phyloP scores from a whole-genome alignment of 495 filamentous ascomycete genomes.

The Penicillium cataractarum region DNA sequence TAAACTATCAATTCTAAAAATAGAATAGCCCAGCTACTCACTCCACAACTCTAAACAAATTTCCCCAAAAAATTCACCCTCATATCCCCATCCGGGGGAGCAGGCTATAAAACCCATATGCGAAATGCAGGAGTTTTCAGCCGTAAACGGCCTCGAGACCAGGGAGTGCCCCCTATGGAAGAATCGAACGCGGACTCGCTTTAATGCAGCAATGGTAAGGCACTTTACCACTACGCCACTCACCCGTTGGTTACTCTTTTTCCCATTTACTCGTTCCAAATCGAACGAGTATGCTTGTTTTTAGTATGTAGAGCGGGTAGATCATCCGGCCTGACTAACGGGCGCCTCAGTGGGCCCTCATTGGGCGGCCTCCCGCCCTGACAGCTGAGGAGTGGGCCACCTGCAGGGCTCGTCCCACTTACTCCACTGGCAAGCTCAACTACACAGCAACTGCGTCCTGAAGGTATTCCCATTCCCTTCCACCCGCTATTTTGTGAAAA shows the following conservation, averaged over 20 bases:
- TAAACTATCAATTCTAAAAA: not conserved
- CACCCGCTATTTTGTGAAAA: not conserved
- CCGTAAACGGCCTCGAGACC: not conserved
- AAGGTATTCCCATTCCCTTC: slow-evolving; percentile 5
- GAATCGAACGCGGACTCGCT: slow-evolving; percentile 8
- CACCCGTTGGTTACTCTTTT: not conserved
- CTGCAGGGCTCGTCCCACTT: not conserved
- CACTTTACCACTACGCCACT: not conserved
- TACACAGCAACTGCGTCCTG: slow-evolving; percentile 4
- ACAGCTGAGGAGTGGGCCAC: not conserved
- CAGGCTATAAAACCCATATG: slow-evolving; percentile 5
- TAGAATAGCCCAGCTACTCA: not conserved
- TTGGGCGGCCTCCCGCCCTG: not conserved
- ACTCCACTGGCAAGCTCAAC: slow-evolving; percentile 1
- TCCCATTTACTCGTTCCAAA: not conserved
- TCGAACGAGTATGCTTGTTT: not conserved
- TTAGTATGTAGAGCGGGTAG: not conserved
- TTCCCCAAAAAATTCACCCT: slow-evolving; percentile 5
- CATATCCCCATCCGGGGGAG: slow-evolving; percentile 4
- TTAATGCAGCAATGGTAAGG: not conserved
- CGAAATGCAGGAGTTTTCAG: not conserved
- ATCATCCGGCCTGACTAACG: not conserved
- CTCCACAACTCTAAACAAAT: not conserved
- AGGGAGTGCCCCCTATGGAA: not conserved
- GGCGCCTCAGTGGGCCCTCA: not conserved